Base-by-base conservation (phyloP, 2,329 filamentous ascomycete species). In the Scedosporium aurantiacum region DNA sequence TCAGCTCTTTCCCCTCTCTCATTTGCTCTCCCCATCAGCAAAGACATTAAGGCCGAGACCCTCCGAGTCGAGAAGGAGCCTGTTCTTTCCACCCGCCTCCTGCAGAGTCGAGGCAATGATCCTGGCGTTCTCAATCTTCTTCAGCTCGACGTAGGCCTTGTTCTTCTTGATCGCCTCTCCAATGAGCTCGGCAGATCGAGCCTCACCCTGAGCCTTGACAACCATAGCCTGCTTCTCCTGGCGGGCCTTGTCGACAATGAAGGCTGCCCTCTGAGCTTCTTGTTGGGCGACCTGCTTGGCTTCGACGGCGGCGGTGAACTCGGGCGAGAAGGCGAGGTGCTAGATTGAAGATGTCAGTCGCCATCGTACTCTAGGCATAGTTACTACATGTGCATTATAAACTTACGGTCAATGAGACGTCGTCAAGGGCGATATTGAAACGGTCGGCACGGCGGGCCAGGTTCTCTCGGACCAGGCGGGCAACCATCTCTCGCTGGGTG, bases 211-310 rank as follows among this genome's bases (percentile, higher is more conserved):
- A 3, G 94, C 94, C 78, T 91, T 91, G 72, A 99, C 94, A 61
- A 99, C 91, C 80, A 92, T 97, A 69, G 94, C 94, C 79, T 99
- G 94, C 82, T 99, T 99, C 83, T 99, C 94, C 78, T 99, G 94
- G 67, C 94, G 88, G 60, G 94, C 94, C 80, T 97, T 97, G 86
- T 99, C 94, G 67, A 99, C 94, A 60, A 99, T 82, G 79, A 99
- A 99, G 64, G 94, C 94, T 40, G 94, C 94, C 66, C 94, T 86
- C 77, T 99, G 94, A 40, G 94, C 94, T 75, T 99, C 94, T 79
- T 99, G 94, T 75, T 89, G 86, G 59, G 86, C 86, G 61, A 89
- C 86, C 73, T 89, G 86, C 77, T 89, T 89, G 64, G 86, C 85
- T 73, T 89, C 86, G 63, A 89, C 86, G 60, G 86, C 86, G 21